Evolutionary conservation across 352 stramenopile genomes (phyloP).

Genomic region (Pythium aquatile): DNA sequence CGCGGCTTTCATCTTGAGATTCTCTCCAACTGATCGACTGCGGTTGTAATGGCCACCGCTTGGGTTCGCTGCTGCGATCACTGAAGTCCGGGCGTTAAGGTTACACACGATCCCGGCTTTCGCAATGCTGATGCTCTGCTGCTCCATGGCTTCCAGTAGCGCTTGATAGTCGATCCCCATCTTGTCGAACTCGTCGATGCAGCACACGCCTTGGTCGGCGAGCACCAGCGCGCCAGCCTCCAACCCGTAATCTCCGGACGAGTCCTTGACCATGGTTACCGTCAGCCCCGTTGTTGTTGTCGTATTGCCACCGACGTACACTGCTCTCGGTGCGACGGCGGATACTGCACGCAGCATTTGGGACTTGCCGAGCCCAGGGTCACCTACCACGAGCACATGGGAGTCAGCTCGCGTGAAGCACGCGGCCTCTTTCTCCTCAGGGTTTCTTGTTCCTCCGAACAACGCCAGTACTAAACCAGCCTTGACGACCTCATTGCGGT

Average conservation of each 20-base stretch:
- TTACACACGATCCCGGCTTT: conserved; percentile 88
- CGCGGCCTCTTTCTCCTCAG: conserved; percentile 30
- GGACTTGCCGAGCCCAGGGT: conserved; percentile 93
- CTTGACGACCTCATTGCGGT: conserved; percentile 95
- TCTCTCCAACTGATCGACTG: conserved; percentile 90
- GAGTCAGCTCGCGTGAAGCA: conserved; percentile 80
- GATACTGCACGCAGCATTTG: conserved; percentile 87
- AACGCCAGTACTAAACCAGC: conserved; percentile 90
- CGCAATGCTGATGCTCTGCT: conserved; percentile 93
- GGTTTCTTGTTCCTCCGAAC: conserved; percentile 80
- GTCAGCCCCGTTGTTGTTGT: conserved; percentile 92
- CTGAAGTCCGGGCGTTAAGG: conserved; percentile 88
- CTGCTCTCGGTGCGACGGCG: conserved; percentile 83
- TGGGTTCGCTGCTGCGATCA: conserved; percentile 96
- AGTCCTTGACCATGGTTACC: conserved; percentile 91
- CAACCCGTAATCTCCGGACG: conserved; percentile 79
- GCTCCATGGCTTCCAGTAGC: conserved; percentile 96
- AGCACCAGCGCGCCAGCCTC: conserved; percentile 87
- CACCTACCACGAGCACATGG: conserved; percentile 93
- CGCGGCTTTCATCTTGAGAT: conserved; percentile 92
- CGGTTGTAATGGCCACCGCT: conserved; percentile 93
- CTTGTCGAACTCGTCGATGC: conserved; percentile 97
- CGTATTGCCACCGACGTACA: conserved; percentile 96
- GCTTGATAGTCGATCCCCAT: conserved; percentile 82
- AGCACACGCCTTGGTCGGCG: conserved; percentile 91